phyloP scores from a whole-genome alignment of 2,329 filamentous ascomycete genomes.

The Verticillium isaacii region DNA sequence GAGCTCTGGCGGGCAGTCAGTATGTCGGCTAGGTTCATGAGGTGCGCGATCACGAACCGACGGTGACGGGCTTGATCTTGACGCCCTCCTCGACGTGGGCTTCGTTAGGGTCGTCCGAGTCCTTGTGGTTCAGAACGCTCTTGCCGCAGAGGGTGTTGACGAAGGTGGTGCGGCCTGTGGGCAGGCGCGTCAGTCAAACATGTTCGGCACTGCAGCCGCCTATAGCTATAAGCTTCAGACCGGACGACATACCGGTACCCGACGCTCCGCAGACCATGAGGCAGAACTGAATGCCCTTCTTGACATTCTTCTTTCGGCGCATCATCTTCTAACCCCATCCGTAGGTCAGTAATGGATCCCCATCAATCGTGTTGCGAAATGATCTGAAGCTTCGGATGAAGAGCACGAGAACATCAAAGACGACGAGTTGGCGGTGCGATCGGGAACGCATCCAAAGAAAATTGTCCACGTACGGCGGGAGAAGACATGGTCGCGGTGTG shows the following conservation, averaged over 20 bases:
- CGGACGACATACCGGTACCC: slow-evolving; percentile 73
- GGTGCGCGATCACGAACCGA: slow-evolving; percentile 56
- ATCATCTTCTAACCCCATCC: slow-evolving; percentile 70
- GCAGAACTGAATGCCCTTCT: slow-evolving; percentile 99
- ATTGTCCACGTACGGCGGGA: slow-evolving; percentile 22
- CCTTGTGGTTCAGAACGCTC: slow-evolving; percentile 84
- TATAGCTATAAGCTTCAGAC: slow-evolving; percentile 11
- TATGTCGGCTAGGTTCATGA: neutral
- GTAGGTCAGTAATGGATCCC: neutral
- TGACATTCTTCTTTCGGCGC: slow-evolving; percentile 99
- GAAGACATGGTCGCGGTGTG: slow-evolving; percentile 23
- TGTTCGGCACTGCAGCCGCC: neutral
- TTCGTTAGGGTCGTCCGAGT: slow-evolving; percentile 81
- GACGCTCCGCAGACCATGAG: slow-evolving; percentile 99
- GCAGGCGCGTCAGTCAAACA: neutral
- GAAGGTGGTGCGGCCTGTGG: slow-evolving; percentile 88
- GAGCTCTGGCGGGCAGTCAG: slow-evolving; percentile 56
- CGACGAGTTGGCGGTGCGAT: neutral
- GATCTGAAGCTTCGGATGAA: neutral
- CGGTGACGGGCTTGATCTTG: slow-evolving; percentile 97
- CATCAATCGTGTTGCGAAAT: neutral
- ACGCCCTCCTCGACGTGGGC: slow-evolving; percentile 95
- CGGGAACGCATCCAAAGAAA: neutral
- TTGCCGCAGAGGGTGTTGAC: slow-evolving; percentile 99
- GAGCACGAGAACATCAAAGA: neutral